Conservation (phyloP, 495 filamentous ascomycete species). For the Penicillium canariense region DNA sequence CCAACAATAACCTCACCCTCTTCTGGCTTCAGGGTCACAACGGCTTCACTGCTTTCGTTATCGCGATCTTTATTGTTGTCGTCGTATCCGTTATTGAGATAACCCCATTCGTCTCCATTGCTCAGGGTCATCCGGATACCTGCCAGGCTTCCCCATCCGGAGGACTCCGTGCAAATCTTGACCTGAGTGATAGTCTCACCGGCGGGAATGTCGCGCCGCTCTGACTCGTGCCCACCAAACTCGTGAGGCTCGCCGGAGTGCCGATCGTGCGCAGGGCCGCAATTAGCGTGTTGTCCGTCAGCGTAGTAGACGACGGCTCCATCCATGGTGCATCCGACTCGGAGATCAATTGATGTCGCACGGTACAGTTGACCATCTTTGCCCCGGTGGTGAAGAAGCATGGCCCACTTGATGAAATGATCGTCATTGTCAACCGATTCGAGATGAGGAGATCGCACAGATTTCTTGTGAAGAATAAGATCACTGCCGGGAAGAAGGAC, state of each 20-base stretch:
- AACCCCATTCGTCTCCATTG: constrained; percentile 32
- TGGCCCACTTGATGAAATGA: constrained; percentile 4
- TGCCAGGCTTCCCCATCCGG: constrained; percentile 17
- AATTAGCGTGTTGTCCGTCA: constrained; percentile 32
- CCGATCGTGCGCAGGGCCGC: constrained; percentile 23
- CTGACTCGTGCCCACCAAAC: neutral
- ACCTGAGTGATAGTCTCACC: constrained; percentile 29
- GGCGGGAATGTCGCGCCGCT: neutral
- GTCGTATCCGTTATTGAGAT: constrained; percentile 19
- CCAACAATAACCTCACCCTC: constrained; percentile 37
- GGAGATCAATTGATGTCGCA: constrained; percentile 34
- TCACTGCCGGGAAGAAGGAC: constrained; percentile 15
- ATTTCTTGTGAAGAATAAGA: constrained; percentile 23
- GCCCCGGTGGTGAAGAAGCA: constrained; percentile 11
- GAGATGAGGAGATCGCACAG: constrained; percentile 2
- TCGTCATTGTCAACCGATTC: neutral
- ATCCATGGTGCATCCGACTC: constrained; percentile 36
- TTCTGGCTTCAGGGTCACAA: constrained; percentile 23
- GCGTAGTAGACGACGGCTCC: constrained; percentile 37
- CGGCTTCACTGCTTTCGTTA: neutral
- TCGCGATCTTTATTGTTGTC: neutral
- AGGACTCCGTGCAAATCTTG: constrained; percentile 16
- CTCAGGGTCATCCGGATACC: constrained; percentile 37
- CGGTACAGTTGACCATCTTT: constrained; percentile 15
- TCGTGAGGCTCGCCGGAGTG: neutral